A percentile compares a stretch with the other conserved stretches of the same genome.
These are phyloP conservation scores for Cantharellus anzutake DNA, from an alignment of 768 basidiomycete genomes.

Conservation along the genomic window DNA sequence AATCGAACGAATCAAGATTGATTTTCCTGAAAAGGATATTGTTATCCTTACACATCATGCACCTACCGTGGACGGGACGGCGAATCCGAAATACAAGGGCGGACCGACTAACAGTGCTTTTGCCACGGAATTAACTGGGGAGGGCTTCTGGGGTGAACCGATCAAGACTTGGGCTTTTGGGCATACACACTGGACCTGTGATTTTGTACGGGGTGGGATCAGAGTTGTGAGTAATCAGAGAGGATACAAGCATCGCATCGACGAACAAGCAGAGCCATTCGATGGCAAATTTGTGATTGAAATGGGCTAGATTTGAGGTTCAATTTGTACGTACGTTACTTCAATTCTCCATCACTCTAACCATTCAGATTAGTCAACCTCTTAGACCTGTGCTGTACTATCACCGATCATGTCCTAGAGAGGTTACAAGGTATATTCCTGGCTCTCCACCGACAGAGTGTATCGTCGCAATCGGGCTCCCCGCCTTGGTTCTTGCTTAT, in stretches of 20 bases:
- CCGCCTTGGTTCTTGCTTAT: too few species aligned
- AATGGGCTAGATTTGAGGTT: too few species aligned
- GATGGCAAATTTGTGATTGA: too few species aligned
- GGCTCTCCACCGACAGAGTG: neutral
- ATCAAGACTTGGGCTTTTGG: conserved; percentile 24
- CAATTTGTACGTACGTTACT: too few species aligned
- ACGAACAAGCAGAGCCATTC: neutral
- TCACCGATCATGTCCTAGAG: too few species aligned
- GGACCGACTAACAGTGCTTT: conserved; percentile 1
- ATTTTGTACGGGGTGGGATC: conserved; percentile 18
- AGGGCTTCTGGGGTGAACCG: conserved; percentile 3
- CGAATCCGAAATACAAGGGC: conserved; percentile 14
- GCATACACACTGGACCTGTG: conserved; percentile 24
- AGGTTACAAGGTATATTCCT: too few species aligned
- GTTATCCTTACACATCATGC: conserved; percentile 25
- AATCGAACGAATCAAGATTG: conserved; percentile 12
- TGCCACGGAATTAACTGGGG: neutral
- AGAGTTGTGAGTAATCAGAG: conserved; percentile 22
- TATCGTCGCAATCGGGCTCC: too few species aligned
- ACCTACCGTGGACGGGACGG: conserved; percentile 20
- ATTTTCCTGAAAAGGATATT: conserved; percentile 17
- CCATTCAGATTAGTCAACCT: too few species aligned
- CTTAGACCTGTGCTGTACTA: too few species aligned
- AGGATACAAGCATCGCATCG: conserved; percentile 12
- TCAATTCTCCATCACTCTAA: too few species aligned